A percentile compares a stretch with the other conserved stretches of the same genome.
Conservation (phyloP, 2,329 filamentous ascomycete genomes). For the Fusarium xylarioides region DNA sequence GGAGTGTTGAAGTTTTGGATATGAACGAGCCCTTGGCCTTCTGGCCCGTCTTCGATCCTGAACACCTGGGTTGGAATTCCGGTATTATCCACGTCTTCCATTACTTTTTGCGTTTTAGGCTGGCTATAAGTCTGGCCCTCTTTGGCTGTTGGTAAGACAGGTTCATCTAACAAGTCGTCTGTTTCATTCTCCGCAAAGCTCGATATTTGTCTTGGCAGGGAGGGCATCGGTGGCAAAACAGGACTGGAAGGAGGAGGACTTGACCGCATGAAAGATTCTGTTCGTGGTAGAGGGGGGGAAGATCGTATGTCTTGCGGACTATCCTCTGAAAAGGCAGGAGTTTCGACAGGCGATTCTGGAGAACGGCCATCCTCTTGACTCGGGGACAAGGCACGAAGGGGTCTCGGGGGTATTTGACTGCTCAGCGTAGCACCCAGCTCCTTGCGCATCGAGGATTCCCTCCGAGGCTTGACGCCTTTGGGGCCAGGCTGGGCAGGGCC, state of each 20-base stretch:
- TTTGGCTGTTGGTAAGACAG: slow-evolving; percentile 56
- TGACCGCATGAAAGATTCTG: slow-evolving; percentile 62
- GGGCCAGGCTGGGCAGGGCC: slow-evolving; percentile 44
- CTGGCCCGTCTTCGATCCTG: slow-evolving; percentile 49
- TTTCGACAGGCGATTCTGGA: slow-evolving; percentile 62
- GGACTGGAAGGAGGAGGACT: slow-evolving; percentile 84
- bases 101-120: slow-evolving; percentile 29
- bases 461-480: slow-evolving; percentile 56
- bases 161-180: slow-evolving; percentile 74
- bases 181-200: slow-evolving; percentile 86
- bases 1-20: slow-evolving; percentile 49
- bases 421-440: slow-evolving; percentile 60
- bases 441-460: slow-evolving; percentile 67
- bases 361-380: slow-evolving; percentile 62
- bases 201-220: slow-evolving; percentile 74
- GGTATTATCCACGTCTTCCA: slow-evolving; percentile 48
- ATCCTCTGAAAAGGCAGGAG: slow-evolving; percentile 64
- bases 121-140: slow-evolving; percentile 44
- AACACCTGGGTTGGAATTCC: slow-evolving; percentile 56
- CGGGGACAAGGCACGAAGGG: slow-evolving; percentile 52
- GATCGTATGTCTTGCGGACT: slow-evolving; percentile 88
- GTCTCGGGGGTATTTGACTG: slow-evolving; percentile 52
- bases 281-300: slow-evolving; percentile 82
- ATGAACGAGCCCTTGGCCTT: slow-evolving; percentile 49
- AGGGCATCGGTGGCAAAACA: slow-evolving; percentile 70